Evolutionary conservation across 2,329 filamentous ascomycete species (phyloP), one percentile per base, ranked within the genome.

Genomic region (Trichoderma aggressivum): DNA sequence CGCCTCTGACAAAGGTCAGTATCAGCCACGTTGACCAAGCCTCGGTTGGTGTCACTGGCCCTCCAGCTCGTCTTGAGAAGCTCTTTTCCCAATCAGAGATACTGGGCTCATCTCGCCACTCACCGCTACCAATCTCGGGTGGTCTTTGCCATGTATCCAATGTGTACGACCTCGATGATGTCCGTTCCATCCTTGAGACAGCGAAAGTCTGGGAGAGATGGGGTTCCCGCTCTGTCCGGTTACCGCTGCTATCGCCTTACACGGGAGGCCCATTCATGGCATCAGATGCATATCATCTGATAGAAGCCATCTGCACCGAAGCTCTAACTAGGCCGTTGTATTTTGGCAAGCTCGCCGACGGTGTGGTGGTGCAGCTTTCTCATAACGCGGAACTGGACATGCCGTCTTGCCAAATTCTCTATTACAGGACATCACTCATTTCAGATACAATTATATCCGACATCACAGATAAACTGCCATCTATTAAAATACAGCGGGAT

Each of bases 61-160:
- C 82, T 5, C 70, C 80, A 79, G 43, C 72, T 10, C 47, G 68
- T 1, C 56, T 75, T 0, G 74, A 78, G 2, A 72, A 76, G 4
- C 72, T 83, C 10, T 78, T 78, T 56, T 77, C 81, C 43, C 64
- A 43, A 2, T 73, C 74, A 1, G 34, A 66, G 8, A 65, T 74
- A 6, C 73, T 73, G 75, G 30, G 63, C 21, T 28, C 16, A 3
- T 55, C 30, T 5, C 47, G 50, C 6, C 50, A 55, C 24, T 70
- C 81, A 5, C 62, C 76, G 1, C 69, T 84, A 11, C 81, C 82
- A 0, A 79, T 85, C 1, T 82, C 80, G 2, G 77, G 78, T 1
- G 74, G 63, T 18, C 50, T 84, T 5, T 84, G 81, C 61, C 83
- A 85, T 72, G 82, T 82, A 16, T 62, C 71, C 0, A 82, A 84